A percentile compares a stretch with the other conserved stretches of the same genome.
These are phyloP conservation scores for Withania somnifera DNA, from an alignment of 305 asterid genomes.

Conservation along the genomic window DNA sequence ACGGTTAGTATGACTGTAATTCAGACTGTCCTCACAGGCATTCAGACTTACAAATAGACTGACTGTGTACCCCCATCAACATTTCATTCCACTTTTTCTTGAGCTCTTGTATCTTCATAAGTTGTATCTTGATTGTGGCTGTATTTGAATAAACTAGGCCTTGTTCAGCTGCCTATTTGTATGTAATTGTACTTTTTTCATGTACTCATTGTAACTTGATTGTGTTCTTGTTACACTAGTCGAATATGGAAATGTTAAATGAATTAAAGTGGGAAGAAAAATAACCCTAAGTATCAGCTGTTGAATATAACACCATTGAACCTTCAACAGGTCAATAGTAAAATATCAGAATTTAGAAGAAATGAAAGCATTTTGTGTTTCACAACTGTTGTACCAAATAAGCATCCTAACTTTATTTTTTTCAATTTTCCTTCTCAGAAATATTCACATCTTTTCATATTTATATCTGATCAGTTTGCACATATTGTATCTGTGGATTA, in stretches of 20 bases:
- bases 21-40: background rate
- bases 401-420: background rate
- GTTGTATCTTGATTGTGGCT: too few species aligned
- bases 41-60: background rate
- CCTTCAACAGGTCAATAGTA: background rate
- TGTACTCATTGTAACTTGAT: too few species aligned
- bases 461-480: background rate
- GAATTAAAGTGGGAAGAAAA: background rate
- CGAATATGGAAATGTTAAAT: too few species aligned
- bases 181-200: too few species aligned
- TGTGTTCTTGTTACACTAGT: too few species aligned
- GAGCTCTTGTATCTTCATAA: background rate
- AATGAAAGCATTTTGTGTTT: background rate
- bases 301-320: background rate
- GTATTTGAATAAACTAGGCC: too few species aligned
- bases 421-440: background rate
- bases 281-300: background rate
- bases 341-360: background rate
- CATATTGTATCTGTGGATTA: conserved; percentile 6
- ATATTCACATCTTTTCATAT: background rate
- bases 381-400: background rate
- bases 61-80: background rate
- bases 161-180: too few species aligned
- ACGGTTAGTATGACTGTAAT: background rate
- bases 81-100: background rate